Conservation (phyloP, 257 asterid species). For the Solanum corneliomulleri region DNA sequence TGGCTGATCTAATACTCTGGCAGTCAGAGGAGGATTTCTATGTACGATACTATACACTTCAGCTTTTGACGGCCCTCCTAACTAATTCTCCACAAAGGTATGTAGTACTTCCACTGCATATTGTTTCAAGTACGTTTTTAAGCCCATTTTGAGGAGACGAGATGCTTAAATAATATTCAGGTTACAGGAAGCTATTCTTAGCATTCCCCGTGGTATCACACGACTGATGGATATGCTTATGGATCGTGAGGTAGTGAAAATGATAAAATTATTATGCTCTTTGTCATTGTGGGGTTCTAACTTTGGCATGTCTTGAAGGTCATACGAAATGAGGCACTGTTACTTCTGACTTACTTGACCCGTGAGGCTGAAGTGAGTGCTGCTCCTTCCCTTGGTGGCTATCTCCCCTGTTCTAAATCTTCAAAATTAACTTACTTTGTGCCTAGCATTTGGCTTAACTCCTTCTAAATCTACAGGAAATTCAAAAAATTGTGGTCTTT, state of each 20-base stretch:
- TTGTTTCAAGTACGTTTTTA: not conserved
- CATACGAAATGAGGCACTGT: constrained; percentile 79
- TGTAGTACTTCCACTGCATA: not conserved
- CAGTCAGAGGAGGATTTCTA: constrained; percentile 98
- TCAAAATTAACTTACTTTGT: not conserved
- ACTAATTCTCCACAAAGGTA: constrained; percentile 86
- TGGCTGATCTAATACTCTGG: constrained; percentile 22
- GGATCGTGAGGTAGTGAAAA: constrained; percentile 81
- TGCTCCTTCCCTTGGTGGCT: not conserved
- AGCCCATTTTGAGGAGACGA: not conserved
- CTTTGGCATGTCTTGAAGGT: constrained; percentile 31
- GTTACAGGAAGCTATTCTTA: constrained; percentile 93
- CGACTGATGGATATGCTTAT: constrained; percentile 98
- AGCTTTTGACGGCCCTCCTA: constrained; percentile 77
- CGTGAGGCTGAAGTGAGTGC: constrained; percentile 90
- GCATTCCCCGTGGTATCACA: constrained; percentile 82
- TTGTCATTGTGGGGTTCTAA: not conserved
- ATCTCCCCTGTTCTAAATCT: not conserved
- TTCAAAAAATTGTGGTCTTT: constrained; percentile 93
- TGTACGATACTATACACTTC: constrained; percentile 80
- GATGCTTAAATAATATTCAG: constrained; percentile 27
- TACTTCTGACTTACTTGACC: constrained; percentile 87
- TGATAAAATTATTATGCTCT: not conserved
- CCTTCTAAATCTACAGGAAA: constrained; percentile 51
- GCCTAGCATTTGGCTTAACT: not conserved